phyloP scores from a whole-genome alignment of 306 rosid species.

The Trifolium pratense region DNA sequence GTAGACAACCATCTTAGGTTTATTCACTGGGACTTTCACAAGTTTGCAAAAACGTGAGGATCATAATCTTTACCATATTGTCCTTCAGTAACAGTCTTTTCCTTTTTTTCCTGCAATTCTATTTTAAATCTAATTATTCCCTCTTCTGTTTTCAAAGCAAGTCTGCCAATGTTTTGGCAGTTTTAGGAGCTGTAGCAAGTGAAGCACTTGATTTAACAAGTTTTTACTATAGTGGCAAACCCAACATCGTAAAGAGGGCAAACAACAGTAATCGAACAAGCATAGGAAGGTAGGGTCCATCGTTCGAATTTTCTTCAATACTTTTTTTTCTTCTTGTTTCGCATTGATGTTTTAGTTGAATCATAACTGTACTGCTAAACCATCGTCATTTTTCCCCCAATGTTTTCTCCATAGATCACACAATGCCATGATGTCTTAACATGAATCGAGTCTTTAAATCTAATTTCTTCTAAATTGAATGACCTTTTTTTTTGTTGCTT shows the following conservation, averaged over 20 bases:
- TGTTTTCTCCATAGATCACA: background rate
- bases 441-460: background rate
- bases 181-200: constrained; percentile 90
- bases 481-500: background rate
- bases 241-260: constrained; percentile 60
- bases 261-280: constrained; percentile 70
- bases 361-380: background rate
- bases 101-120: constrained; percentile 2
- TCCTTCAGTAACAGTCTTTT: background rate
- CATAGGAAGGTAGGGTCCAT: constrained; percentile 61
- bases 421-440: background rate
- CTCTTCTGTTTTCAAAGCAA: constrained; percentile 69
- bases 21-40: constrained; percentile 98
- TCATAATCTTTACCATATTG: constrained; percentile 8
- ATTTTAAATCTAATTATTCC: constrained; percentile 45
- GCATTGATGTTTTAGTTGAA: constrained; percentile 10
- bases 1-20: constrained; percentile 82
- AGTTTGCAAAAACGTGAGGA: constrained; percentile 86
- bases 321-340: constrained; percentile 11
- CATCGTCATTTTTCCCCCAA: background rate
- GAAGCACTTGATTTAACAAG: constrained; percentile 92
- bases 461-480: background rate
- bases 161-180: constrained; percentile 94
- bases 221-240: constrained; percentile 89
- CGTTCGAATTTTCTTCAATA: background rate